Evolutionary conservation across 2,329 filamentous ascomycete genomes (phyloP), one percentile per base, ranked within the genome.

Genomic region (Cladosporium sp.): DNA sequence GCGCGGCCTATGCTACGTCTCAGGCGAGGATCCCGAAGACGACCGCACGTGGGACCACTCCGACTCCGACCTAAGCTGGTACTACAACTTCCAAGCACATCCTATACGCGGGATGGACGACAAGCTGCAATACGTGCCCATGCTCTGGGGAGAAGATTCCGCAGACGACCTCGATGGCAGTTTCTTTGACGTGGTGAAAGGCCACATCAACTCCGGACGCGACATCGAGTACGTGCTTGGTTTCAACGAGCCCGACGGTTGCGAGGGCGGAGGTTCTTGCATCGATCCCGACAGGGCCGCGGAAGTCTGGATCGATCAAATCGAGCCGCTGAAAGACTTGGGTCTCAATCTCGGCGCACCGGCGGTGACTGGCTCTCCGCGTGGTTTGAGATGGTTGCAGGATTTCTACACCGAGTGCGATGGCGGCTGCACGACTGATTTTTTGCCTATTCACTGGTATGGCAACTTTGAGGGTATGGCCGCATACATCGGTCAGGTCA

Each of bases 201-300:
- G 59, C 1, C 73, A 84, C 45, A 75, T 88, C 49, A 58, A 72
- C 40, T 59, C 67, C 34, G 73, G 73, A 32, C 76, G 71, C 56
- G 83, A 84, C 56, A 81, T 91, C 61, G 77, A 73, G 11, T 80
- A 88, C 60, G 80, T 88, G 2, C 72, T 92, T n/a, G 78, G 74
- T 22, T 91, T 90, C 74, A 92, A 93, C 68, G 88, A 93, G 64
- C 88, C 88, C 0, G 86, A 92, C 62, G 80, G 79, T 13, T 66
- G 71, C 2, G 60, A 63, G 1, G 76, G 72, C 7, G 85, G 85
- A 36, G 88, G 88, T 3, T 85, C 80, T 56, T 72, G 80, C 56
- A 70, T 91, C 18, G 64, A 73, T 1, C 81, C 86, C 0, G 64
- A 71, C 7, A 64, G 70, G 1, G 88, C 88, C 0, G 88, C 88